Evolutionary conservation across 495 filamentous ascomycete genomes (phyloP), one percentile per base, ranked within the genome.

Genomic region (Achaetomiella virescens): DNA sequence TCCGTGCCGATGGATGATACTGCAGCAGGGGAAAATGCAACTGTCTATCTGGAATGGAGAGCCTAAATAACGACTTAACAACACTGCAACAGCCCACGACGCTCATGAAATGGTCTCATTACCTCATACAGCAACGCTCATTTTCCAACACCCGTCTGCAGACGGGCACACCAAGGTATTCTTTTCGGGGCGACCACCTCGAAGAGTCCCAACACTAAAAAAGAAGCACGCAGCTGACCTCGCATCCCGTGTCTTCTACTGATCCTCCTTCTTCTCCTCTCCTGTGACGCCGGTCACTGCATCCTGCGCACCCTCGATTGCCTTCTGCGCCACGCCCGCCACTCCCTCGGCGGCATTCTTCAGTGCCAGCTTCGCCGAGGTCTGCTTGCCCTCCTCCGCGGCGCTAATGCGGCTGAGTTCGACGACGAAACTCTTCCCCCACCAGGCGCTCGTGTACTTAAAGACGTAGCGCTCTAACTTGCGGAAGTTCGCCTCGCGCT

Each of bases 391-490:
- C 11, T 63, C 66, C 2, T 46, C 50, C 0, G 49, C 66, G 17
- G 61, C 62, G 35, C 54, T 66, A n/a, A 78, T 69, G 52, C 84
- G 79, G 10, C 75, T 88, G 59, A 98, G 75, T 70, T 97, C 92
- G 21, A 77, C 81, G 42, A 97, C 90, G 60, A 98, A 97, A 50
- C 85, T 89, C 66, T 92, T 81, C n/a, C 92, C 93, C 92, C 92
- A 98, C 84, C 95, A 97, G 11, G 91, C 88, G 71, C 89, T 95
- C 0, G 91, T 97, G 69, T 96, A 92, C 63, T 87, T 90, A 65
- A 87, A 88, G 49, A 97, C 85, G 62, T 96, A 96, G 63, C 83
- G 80, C 52, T 86, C 82, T 49, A 97, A 72, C 68, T 88, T 90
- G 65, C 85, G 78, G 71, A 87, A 91, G 68, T 90, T 96, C 22